A percentile compares a stretch with the other conserved stretches of the same genome.
These are phyloP conservation scores for Ophiobolus disseminans DNA, from an alignment of 2,329 filamentous ascomycete species.

Conservation along the genomic window DNA sequence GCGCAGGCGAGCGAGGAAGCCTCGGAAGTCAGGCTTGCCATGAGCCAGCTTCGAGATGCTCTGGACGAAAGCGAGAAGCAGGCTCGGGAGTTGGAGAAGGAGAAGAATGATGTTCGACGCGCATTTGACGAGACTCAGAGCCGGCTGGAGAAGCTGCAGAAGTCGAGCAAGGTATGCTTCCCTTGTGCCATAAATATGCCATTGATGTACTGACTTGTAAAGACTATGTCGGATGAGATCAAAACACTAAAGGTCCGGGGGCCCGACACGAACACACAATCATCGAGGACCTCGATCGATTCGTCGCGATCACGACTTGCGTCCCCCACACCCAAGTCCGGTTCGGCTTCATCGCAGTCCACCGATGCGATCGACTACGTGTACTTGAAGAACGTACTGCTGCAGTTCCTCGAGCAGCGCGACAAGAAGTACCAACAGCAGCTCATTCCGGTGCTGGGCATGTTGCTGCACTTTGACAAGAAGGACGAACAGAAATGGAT, in stretches of 20 bases:
- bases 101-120: slow-evolving; percentile 76
- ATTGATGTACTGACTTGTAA: slow-evolving; percentile 22
- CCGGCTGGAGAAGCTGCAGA: slow-evolving; percentile 80
- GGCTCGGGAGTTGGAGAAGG: slow-evolving; percentile 81
- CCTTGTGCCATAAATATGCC: neutral
- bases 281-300: slow-evolving; percentile 66
- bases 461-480: slow-evolving; percentile 78
- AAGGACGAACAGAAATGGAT: slow-evolving; percentile 89
- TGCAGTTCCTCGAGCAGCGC: slow-evolving; percentile 83
- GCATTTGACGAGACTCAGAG: slow-evolving; percentile 79
- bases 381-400: slow-evolving; percentile 80
- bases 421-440: slow-evolving; percentile 78
- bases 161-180: slow-evolving; percentile 62
- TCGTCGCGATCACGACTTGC: slow-evolving; percentile 56
- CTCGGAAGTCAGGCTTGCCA: slow-evolving; percentile 76
- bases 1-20: slow-evolving; percentile 75
- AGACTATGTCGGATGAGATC: slow-evolving; percentile 65
- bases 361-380: slow-evolving; percentile 61
- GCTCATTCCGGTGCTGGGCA: slow-evolving; percentile 77
- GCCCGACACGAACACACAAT: slow-evolving; percentile 57
- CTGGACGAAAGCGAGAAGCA: slow-evolving; percentile 89
- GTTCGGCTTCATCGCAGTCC: slow-evolving; percentile 33
- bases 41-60: slow-evolving; percentile 77
- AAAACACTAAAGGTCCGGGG: slow-evolving; percentile 55
- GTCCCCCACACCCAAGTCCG: slow-evolving; percentile 56